Evolutionary conservation across 176 grass and related monocot genomes (phyloP).

Genomic region (Saccharum officinarum): DNA sequence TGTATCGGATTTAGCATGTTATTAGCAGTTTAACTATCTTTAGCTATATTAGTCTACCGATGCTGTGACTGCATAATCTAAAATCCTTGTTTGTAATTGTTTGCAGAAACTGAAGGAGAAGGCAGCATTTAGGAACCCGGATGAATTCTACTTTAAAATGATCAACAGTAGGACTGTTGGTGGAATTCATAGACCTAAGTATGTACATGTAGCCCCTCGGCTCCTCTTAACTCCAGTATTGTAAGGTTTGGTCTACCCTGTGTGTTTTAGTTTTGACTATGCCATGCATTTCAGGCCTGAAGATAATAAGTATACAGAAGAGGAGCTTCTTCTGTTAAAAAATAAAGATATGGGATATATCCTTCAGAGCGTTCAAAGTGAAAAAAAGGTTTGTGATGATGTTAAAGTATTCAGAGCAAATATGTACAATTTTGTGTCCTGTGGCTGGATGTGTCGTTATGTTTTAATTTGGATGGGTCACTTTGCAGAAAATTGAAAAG

Average conservation of each 20-base stretch:
- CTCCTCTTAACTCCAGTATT: not conserved
- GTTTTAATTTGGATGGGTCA: conserved; percentile 12
- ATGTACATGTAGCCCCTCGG: conserved; percentile 10
- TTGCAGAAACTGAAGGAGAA: conserved; percentile 84
- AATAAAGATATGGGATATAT: conserved; percentile 94
- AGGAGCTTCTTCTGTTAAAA: conserved; percentile 84
- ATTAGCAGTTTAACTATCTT: not conserved
- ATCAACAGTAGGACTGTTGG: conserved; percentile 59
- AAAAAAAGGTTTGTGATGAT: conserved; percentile 71
- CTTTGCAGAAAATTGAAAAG: conserved; percentile 80
- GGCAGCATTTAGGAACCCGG: conserved; percentile 70
- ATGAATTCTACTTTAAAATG: conserved; percentile 99
- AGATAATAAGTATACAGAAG: conserved; percentile 79
- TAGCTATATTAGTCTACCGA: conserved; percentile 1
- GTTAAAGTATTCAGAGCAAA: conserved; percentile 7
- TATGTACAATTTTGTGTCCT: not conserved
- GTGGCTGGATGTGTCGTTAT: not conserved
- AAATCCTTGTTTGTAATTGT: not conserved
- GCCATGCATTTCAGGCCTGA: conserved; percentile 54
- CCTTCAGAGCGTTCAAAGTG: conserved; percentile 72
- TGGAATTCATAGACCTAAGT: conserved; percentile 82
- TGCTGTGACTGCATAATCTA: not conserved
- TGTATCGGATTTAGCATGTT: not conserved
- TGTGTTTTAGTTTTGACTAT: conserved; percentile 27
- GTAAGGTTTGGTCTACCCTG: conserved; percentile 16